Percentiles rank a stretch among this genome's conserved stretches.
phyloP scores from a whole-genome alignment of 2,329 filamentous ascomycete species.

The Aureobasidium leucospermi region DNA sequence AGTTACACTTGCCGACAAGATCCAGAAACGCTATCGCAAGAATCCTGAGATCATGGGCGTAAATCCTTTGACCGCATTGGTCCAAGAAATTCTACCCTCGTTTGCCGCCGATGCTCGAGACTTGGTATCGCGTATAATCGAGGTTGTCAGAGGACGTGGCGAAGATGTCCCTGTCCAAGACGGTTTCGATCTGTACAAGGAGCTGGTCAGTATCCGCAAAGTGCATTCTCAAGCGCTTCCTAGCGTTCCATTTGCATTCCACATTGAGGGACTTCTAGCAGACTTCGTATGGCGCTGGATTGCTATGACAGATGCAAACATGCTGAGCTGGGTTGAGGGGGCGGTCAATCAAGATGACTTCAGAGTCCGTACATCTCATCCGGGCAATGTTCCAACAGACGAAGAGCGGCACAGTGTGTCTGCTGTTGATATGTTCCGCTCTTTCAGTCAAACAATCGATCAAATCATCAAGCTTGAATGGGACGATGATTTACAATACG shows the following conservation, averaged over 20 bases:
- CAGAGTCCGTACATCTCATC: slow-evolving; percentile 56
- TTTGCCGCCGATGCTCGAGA: slow-evolving; percentile 86
- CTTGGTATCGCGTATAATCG: slow-evolving; percentile 73
- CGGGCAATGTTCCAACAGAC: slow-evolving; percentile 52
- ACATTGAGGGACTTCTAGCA: slow-evolving; percentile 76
- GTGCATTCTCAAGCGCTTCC: slow-evolving; percentile 74
- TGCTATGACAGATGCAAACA: slow-evolving; percentile 66
- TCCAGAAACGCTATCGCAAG: slow-evolving; percentile 85
- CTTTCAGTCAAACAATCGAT: slow-evolving; percentile 87
- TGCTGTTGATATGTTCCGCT: slow-evolving; percentile 84
- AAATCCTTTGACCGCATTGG: slow-evolving; percentile 61
- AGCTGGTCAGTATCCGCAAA: slow-evolving; percentile 74
- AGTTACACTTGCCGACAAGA: slow-evolving; percentile 75
- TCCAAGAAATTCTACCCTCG: slow-evolving; percentile 76
- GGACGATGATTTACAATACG: slow-evolving; percentile 89
- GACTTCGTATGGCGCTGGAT: slow-evolving; percentile 98
- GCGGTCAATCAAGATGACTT: slow-evolving; percentile 89
- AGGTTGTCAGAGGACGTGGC: slow-evolving; percentile 59
- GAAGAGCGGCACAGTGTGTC: slow-evolving; percentile 88
- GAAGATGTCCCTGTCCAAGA: slow-evolving; percentile 81
- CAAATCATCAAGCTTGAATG: slow-evolving; percentile 81
- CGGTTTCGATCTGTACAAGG: slow-evolving; percentile 87
- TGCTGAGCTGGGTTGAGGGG: slow-evolving; percentile 78
- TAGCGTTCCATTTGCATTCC: slow-evolving; percentile 68
- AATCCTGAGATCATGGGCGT: slow-evolving; percentile 81